Evolutionary conservation across 73 alveolate genomes (phyloP).

Genomic region (Halteria grandinella): DNA sequence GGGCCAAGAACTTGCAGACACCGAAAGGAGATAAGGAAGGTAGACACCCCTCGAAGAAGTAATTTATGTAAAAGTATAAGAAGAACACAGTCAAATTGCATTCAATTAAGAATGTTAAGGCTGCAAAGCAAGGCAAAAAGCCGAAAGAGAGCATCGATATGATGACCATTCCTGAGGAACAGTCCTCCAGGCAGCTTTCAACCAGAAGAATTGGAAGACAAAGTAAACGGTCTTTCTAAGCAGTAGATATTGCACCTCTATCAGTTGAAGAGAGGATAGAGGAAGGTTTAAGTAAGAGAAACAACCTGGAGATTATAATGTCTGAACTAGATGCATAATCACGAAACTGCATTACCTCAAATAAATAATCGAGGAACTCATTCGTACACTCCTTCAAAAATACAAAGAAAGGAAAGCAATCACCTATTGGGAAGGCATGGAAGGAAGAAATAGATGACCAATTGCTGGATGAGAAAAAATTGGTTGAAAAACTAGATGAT

Average conservation of each 20-base stretch:
- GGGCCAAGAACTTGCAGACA: neutral
- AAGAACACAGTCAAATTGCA: neutral
- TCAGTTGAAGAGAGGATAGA: too few species aligned
- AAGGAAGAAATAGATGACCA: neutral
- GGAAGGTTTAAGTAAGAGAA: too few species aligned
- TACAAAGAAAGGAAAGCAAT: too few species aligned
- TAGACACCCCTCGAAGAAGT: neutral
- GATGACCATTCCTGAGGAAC: constrained; percentile 38
- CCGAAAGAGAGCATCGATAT: constrained; percentile 24
- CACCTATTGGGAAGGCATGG: too few species aligned
- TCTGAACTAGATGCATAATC: too few species aligned
- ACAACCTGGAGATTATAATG: too few species aligned
- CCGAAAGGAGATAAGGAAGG: neutral
- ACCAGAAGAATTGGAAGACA: neutral
- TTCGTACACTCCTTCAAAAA: too few species aligned
- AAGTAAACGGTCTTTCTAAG: neutral
- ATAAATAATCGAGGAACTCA: too few species aligned
- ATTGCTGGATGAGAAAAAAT: neutral
- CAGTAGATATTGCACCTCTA: too few species aligned
- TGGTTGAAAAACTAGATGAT: neutral
- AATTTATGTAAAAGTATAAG: neutral
- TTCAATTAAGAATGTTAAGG: neutral
- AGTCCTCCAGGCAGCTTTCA: neutral
- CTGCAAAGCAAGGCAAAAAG: neutral
- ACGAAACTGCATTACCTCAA: too few species aligned